These are phyloP conservation scores for Datura wrightii DNA, from an alignment of 257 asterid genomes.

Conservation along the genomic window DNA sequence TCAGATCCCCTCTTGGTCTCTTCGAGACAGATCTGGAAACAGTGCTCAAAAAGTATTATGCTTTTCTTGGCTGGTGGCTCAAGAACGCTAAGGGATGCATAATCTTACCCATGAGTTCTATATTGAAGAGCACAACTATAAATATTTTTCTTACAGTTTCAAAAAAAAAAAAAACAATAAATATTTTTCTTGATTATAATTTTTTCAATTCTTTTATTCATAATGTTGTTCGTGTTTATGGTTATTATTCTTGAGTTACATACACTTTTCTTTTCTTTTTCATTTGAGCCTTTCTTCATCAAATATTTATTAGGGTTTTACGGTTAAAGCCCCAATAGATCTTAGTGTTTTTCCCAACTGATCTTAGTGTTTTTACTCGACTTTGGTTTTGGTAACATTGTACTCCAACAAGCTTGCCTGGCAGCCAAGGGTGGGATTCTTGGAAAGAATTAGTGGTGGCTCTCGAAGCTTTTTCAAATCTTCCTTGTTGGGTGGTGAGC, in stretches of 20 bases:
- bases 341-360: background rate
- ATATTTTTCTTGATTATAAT: background rate
- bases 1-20: background rate
- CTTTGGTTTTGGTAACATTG: background rate
- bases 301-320: background rate
- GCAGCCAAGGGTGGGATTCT: background rate
- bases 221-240: background rate
- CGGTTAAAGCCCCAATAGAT: background rate
- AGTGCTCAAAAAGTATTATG: background rate
- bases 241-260: background rate
- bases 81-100: background rate
- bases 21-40: background rate
- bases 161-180: background rate
- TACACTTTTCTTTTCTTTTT: background rate
- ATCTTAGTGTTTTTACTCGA: background rate
- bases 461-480: background rate
- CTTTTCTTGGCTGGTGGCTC: constrained; percentile 16
- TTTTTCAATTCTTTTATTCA: constrained; percentile 8
- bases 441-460: background rate
- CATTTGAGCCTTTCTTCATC: constrained; percentile 10
- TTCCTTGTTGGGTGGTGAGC: background rate
- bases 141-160: background rate
- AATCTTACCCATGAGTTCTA: background rate
- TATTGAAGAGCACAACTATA: background rate
- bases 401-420: constrained; percentile 15